Percentiles rank a stretch among this genome's conserved stretches.
Conservation (phyloP, 2,329 filamentous ascomycete species). For the Xylaria sp. region DNA sequence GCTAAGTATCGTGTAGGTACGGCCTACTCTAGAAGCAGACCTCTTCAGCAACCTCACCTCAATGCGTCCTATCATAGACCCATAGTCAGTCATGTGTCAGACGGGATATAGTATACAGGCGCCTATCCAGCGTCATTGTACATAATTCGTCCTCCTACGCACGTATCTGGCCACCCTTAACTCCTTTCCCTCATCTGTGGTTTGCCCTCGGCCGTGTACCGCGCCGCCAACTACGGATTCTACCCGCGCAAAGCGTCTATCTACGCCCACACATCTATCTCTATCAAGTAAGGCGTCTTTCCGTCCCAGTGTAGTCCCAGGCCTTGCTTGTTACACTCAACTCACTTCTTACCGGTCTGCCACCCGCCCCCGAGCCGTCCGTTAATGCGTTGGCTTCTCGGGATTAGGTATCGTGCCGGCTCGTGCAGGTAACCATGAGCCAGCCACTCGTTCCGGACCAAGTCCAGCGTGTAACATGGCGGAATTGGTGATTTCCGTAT, state of each 20-base stretch:
- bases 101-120: neutral
- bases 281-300: neutral
- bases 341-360: neutral
- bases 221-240: neutral
- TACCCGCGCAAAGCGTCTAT: slow-evolving; percentile 9
- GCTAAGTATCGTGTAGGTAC: no score
- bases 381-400: neutral
- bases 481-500: neutral
- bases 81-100: neutral
- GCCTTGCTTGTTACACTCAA: neutral
- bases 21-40: neutral
- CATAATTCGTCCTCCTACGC: neutral
- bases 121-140: slow-evolving; percentile 10
- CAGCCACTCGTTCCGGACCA: neutral
- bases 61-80: neutral
- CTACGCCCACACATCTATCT: neutral
- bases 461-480: neutral
- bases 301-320: neutral
- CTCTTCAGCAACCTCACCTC: neutral
- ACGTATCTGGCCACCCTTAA: neutral
- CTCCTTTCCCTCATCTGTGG: slow-evolving; percentile 7
- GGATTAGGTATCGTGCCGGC: neutral
- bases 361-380: neutral
- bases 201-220: slow-evolving; percentile 19
- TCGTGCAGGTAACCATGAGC: neutral